These are phyloP conservation scores for Beauveria bassiana DNA, from an alignment of 2,329 filamentous ascomycete species.

Conservation along the genomic window DNA sequence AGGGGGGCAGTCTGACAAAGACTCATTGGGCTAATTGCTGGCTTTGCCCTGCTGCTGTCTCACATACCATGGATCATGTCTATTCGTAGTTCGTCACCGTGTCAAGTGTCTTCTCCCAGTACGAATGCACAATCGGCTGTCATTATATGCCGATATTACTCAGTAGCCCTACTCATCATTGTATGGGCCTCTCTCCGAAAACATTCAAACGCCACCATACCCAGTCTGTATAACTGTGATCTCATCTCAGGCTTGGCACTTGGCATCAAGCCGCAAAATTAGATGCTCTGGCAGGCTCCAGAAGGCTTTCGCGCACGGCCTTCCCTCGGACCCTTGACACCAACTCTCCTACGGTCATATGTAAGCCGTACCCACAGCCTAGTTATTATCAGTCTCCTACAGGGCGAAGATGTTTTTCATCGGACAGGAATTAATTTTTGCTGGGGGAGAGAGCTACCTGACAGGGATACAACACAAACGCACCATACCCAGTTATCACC, in stretches of 20 bases:
- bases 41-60: neutral
- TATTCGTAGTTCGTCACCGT: conserved; percentile 1
- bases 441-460: too few relatives aligned
- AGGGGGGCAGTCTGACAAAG: neutral
- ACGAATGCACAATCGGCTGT: neutral
- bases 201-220: neutral
- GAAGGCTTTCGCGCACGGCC: neutral
- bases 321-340: neutral
- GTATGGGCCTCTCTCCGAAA: neutral
- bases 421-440: too few relatives aligned
- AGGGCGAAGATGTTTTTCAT: too few relatives aligned
- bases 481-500: too few relatives aligned
- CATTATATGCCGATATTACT: neutral
- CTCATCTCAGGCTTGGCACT: neutral
- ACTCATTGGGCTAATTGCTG: neutral
- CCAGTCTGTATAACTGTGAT: neutral
- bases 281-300: neutral
- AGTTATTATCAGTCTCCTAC: too few relatives aligned
- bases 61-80: conserved; percentile 7
- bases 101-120: too few relatives aligned
- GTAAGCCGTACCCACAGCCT: too few relatives aligned
- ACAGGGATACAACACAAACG: too few relatives aligned
- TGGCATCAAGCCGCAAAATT: neutral
- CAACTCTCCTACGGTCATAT: neutral
- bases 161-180: neutral